Conservation (phyloP, 805 yeast species). For the Lipomyces sp. region DNA sequence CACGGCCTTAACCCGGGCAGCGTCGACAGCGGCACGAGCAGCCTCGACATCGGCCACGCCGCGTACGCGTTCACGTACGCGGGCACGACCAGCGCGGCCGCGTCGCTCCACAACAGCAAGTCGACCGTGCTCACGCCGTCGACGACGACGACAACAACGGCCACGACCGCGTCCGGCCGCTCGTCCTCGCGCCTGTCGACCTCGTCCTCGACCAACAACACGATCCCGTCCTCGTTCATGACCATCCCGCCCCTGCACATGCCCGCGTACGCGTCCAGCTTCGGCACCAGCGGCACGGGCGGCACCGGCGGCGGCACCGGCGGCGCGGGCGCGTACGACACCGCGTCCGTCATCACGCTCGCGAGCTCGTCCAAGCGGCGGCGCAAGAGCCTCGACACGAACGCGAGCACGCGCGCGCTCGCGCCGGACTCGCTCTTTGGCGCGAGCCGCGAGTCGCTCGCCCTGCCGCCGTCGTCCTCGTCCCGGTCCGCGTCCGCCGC, state of each 20-base stretch:
- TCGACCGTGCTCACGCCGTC: slow-evolving; percentile 1
- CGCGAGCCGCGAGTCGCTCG: slow-evolving; percentile 27
- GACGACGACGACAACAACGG: slow-evolving; percentile 3
- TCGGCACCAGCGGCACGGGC: background rate
- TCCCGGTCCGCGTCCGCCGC: no score
- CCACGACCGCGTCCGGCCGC: slow-evolving; percentile 15
- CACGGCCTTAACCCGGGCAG: background rate
- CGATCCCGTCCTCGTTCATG: slow-evolving; percentile 21
- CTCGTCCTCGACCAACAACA: slow-evolving; percentile 23
- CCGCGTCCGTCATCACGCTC: slow-evolving; percentile 25
- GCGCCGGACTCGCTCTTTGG: slow-evolving; percentile 28
- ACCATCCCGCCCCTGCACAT: slow-evolving; percentile 19
- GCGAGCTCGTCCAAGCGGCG: slow-evolving; percentile 29
- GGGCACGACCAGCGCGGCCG: background rate
- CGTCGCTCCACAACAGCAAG: background rate
- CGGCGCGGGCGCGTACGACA: slow-evolving; percentile 12
- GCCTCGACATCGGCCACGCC: background rate
- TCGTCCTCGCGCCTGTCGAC: slow-evolving; percentile 19
- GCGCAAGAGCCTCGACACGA: slow-evolving; percentile 26
- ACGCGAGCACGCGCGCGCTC: slow-evolving; percentile 28
- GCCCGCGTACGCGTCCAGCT: background rate
- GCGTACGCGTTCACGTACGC: background rate
- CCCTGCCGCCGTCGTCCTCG: no score
- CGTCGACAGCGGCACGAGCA: background rate
- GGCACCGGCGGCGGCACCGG: background rate